Conservation (phyloP, 768 basidiomycete species). For the Rhizopogon vulgaris region DNA sequence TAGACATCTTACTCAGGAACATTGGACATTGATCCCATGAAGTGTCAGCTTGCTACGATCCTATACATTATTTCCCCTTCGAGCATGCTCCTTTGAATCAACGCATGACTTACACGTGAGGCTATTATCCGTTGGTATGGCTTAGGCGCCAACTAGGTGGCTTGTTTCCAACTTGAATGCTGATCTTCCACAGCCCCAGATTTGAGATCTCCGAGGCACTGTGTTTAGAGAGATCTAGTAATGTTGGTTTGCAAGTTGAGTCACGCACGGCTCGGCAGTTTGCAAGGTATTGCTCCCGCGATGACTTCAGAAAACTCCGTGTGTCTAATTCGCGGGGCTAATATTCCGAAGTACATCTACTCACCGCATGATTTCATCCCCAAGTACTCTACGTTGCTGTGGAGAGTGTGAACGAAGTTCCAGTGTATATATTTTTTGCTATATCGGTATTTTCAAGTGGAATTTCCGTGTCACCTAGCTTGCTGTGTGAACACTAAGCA, state of each 20-base stretch:
- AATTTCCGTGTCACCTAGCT: background rate
- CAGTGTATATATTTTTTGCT: background rate
- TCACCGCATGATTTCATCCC: background rate
- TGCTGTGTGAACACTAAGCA: background rate
- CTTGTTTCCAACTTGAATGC: conserved; percentile 4
- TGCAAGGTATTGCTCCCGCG: background rate
- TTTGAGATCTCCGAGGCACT: background rate
- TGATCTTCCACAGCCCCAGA: conserved; percentile 4
- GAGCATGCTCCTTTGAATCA: background rate
- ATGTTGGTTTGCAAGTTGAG: background rate
- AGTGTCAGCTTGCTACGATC: conserved; percentile 3
- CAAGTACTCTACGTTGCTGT: background rate
- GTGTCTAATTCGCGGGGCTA: background rate
- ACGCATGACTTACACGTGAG: background rate
- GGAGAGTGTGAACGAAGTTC: background rate
- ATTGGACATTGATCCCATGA: conserved; percentile 3
- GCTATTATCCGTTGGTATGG: background rate
- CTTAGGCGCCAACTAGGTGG: background rate
- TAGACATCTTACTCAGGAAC: conserved; percentile 20
- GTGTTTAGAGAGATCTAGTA: background rate
- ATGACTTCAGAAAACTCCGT: background rate
- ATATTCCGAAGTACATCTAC: background rate
- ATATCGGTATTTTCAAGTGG: background rate
- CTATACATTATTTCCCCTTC: background rate
- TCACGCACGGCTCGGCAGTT: background rate